Evolutionary conservation across 352 stramenopile genomes (phyloP).

Genomic region (Globisporangium apiculatum): DNA sequence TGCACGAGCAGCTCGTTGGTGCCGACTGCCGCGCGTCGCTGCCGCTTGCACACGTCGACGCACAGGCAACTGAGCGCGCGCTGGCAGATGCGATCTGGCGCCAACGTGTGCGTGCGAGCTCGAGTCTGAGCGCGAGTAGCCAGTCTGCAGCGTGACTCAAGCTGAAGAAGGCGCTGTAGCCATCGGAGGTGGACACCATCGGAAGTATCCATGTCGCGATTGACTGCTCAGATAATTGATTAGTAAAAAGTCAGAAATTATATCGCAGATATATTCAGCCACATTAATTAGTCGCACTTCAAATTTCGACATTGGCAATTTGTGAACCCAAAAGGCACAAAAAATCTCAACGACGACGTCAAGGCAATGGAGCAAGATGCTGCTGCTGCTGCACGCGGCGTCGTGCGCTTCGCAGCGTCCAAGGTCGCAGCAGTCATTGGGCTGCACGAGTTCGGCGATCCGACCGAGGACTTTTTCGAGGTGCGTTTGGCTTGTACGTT

Average conservation of each 20-base stretch:
- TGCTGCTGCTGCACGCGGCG: background rate
- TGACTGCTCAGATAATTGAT: too few relatives aligned
- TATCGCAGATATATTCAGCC: too few relatives aligned
- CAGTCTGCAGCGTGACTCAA: background rate
- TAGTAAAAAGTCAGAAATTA: too few relatives aligned
- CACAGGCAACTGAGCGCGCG: constrained; percentile 1
- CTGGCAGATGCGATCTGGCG: background rate
- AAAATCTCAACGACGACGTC: background rate
- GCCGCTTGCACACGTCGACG: constrained; percentile 10
- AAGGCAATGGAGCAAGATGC: background rate
- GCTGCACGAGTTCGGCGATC: constrained; percentile 65
- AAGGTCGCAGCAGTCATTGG: constrained; percentile 62
- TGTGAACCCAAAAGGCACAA: background rate
- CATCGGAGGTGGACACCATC: background rate
- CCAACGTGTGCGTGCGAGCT: background rate
- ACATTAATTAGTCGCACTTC: too few relatives aligned
- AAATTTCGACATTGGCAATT: background rate
- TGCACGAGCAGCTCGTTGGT: constrained; percentile 2
- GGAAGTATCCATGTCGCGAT: background rate
- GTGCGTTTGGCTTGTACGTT: constrained; percentile 5
- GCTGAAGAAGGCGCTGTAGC: too few relatives aligned
- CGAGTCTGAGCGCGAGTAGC: background rate
- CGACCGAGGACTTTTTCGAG: constrained; percentile 39
- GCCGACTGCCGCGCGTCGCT: constrained; percentile 9
- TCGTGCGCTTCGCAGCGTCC: constrained; percentile 61